Conservation (phyloP, 345 rosid genomes). For the Excoecaria agallocha region DNA sequence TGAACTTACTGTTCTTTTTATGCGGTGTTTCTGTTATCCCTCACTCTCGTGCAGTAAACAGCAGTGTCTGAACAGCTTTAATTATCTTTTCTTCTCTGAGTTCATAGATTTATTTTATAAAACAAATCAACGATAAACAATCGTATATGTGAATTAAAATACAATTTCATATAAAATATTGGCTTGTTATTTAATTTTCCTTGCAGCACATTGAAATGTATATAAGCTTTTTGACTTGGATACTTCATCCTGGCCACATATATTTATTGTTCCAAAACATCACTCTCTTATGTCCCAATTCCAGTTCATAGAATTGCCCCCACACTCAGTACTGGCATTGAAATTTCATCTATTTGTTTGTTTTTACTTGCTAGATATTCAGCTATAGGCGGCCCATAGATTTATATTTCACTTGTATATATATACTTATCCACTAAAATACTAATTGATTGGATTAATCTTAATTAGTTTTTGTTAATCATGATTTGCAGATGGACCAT, state of each 20-base stretch:
- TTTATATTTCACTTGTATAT: too few species aligned
- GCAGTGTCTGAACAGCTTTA: background rate
- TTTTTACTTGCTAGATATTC: too few species aligned
- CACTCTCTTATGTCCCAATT: background rate
- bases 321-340: conserved; percentile 10
- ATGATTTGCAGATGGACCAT: conserved; percentile 42
- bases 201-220: too few species aligned
- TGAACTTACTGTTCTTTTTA: background rate
- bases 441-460: too few species aligned
- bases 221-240: background rate
- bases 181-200: too few species aligned
- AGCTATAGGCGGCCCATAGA: too few species aligned
- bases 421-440: too few species aligned
- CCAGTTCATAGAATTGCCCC: conserved; percentile 19
- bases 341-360: background rate
- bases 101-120: too few species aligned
- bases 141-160: too few species aligned
- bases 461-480: background rate
- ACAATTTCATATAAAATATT: too few species aligned
- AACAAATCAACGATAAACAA: too few species aligned
- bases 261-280: background rate
- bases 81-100: too few species aligned
- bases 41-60: background rate
- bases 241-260: conserved; percentile 15
- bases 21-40: background rate